Base-by-base conservation (phyloP, 192 early-diverging fungal genomes). In the Fimicolochytrium jonesii region DNA sequence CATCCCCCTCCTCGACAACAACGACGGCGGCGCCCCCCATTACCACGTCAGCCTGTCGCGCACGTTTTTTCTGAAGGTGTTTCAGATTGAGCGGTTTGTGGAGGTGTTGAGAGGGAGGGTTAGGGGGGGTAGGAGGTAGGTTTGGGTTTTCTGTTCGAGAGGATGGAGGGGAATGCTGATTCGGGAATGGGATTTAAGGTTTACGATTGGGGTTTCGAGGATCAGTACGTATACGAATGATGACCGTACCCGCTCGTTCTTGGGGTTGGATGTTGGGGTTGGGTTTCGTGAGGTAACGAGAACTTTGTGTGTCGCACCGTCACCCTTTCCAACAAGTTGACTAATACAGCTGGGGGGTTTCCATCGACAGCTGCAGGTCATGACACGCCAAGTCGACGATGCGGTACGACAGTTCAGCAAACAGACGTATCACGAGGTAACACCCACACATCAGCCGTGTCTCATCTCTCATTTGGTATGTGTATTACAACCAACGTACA, bases 1-100 rank as follows among this genome's bases (percentile, higher is more conserved):
- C 30, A 22, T 73, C 35, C 33, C 7, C 33, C 42, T 22, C n/a
- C 44, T 69, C 25, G 34, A 67, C 53, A 17, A 52, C 5, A 43
- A n/a, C n/a, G n/a, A n/a, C n/a, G n/a, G n/a, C n/a, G n/a, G n/a
- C n/a, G n/a, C n/a, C n/a, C n/a, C n/a, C n/a, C n/a, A 26, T 22
- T 33, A 68, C 23, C 78, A 81, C 34, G 60, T 81, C 15, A 79
- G 77, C 49, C 49, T 81, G n/a, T 73, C 71, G 2, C 46, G 61
- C 50, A 71, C 67, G 28, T 28, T 77, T 1, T 73, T 66, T 63
- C 66, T 81, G 34, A 81, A 80, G 60, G 69, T 74, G 31, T 70
- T 68, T 59, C 77, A 81, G 34, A 70, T 77, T 26, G 46, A 73
- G 10, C 49, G 56, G 2, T 80, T 80, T 43, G 41, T 56, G 37